These are phyloP conservation scores for Pseudogymnoascus sp. DNA, from an alignment of 2,329 filamentous ascomycete genomes.

Conservation along the genomic window DNA sequence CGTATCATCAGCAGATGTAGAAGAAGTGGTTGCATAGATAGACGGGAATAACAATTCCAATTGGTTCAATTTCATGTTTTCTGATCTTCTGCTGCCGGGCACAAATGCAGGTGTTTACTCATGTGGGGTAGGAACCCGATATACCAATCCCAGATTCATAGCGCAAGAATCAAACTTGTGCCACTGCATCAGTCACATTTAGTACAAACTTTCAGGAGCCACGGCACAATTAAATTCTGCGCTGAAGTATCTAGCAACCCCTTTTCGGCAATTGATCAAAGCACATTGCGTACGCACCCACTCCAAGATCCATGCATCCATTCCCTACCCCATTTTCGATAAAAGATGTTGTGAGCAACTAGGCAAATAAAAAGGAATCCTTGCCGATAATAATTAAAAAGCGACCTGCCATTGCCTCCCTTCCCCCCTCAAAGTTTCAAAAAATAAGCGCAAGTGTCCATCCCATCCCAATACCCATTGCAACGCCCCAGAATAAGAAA, in stretches of 20 bases:
- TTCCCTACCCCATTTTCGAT: neutral
- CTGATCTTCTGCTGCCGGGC: neutral
- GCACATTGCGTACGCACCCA: neutral
- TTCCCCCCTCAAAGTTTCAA: neutral
- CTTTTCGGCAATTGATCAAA: neutral
- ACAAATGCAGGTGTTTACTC: neutral
- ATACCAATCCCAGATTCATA: neutral
- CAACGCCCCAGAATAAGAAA: neutral
- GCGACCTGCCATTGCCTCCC: neutral
- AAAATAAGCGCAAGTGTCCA: neutral
- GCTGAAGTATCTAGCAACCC: neutral
- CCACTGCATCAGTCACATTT: neutral
- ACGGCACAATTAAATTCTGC: neutral
- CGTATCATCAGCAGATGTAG: conserved; percentile 33
- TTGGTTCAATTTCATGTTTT: neutral
- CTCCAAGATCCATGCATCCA: neutral
- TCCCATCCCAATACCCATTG: neutral
- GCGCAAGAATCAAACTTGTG: too few species aligned
- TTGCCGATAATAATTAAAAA: neutral
- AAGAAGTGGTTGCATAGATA: neutral
- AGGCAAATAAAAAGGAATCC: neutral
- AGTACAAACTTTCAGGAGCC: neutral
- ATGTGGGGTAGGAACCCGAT: too few species aligned
- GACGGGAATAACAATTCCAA: neutral
- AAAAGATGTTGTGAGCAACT: neutral